Conservation (phyloP, 2,329 filamentous ascomycete species). For the Colletotrichum magnum region DNA sequence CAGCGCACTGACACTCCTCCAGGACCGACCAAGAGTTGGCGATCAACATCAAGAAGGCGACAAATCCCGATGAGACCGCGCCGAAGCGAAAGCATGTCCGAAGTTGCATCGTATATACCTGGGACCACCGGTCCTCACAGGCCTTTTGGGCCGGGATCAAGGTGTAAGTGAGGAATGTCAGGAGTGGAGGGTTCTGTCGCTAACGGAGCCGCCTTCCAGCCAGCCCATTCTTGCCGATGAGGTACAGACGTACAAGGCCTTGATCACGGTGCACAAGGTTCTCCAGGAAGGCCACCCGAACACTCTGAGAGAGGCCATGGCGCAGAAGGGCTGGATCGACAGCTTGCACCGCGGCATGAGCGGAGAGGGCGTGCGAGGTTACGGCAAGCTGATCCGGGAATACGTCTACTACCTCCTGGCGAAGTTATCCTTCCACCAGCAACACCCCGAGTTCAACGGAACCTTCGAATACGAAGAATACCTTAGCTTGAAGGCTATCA, state of each 20-base stretch:
- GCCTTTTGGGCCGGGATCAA: constrained; percentile 99
- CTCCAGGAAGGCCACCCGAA: constrained; percentile 95
- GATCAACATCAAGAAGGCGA: constrained; percentile 80
- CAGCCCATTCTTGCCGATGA: constrained; percentile 99
- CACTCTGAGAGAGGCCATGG: constrained; percentile 88
- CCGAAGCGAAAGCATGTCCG: constrained; percentile 94
- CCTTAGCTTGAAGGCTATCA: constrained; percentile 96
- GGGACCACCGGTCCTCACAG: constrained; percentile 96
- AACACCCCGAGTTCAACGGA: constrained; percentile 98
- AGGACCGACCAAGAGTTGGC: constrained; percentile 79
- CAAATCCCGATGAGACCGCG: constrained; percentile 76
- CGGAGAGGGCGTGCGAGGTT: constrained; percentile 89
- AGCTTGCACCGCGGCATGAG: constrained; percentile 86
- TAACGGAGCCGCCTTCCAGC: constrained; percentile 58
- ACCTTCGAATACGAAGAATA: constrained; percentile 99
- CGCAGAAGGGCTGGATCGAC: constrained; percentile 92
- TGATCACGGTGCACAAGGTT: constrained; percentile 98
- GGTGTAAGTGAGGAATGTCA: constrained; percentile 75
- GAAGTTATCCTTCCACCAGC: constrained; percentile 95
- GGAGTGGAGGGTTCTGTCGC: neutral
- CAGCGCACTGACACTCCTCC: constrained; percentile 33
- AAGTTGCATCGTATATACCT: constrained; percentile 97
- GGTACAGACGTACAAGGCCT: constrained; percentile 97
- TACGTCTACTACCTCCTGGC: constrained; percentile 96
- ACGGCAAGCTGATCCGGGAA: constrained; percentile 93